These are phyloP conservation scores for Nakaseomyces sp. DNA, from an alignment of 1,139 yeast species.

Conservation along the genomic window DNA sequence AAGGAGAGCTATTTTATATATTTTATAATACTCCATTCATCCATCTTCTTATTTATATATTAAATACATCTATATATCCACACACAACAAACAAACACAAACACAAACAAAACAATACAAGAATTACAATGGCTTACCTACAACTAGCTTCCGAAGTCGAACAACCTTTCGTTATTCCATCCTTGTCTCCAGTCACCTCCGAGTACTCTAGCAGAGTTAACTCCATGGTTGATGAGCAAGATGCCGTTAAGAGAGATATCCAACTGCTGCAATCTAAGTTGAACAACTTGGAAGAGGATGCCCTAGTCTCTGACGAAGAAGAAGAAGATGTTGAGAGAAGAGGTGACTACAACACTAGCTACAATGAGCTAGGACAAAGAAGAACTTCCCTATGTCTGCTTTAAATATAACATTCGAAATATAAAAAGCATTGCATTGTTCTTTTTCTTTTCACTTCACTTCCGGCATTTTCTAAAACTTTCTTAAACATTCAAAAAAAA, in stretches of 20 bases:
- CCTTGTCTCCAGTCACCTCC: constrained; percentile 48
- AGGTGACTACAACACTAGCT: not conserved
- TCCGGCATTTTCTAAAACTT: no score
- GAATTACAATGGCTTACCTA: constrained; percentile 37
- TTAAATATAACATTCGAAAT: not conserved
- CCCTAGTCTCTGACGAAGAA: constrained; percentile 5
- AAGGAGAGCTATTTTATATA: no score
- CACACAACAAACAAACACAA: constrained; percentile 6
- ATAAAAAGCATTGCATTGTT: constrained; percentile 14
- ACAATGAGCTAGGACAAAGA: constrained; percentile 9
- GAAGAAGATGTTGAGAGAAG: not conserved
- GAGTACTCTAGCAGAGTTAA: constrained; percentile 25
- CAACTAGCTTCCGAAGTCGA: constrained; percentile 48
- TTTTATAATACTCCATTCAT: not conserved
- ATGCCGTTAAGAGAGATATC: not conserved
- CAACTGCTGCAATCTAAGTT: constrained; percentile 9
- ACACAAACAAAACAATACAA: constrained; percentile 8
- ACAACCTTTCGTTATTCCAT: constrained; percentile 57
- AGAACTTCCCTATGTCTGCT: constrained; percentile 12
- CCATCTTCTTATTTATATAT: not conserved
- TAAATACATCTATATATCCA: not conserved
- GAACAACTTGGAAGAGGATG: constrained; percentile 11
- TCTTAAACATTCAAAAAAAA: no score
- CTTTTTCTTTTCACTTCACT: constrained; percentile 6
- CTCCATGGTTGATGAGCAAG: constrained; percentile 2